Conservation (phyloP, 2,329 filamentous ascomycete genomes). For the Neonectria hederae region DNA sequence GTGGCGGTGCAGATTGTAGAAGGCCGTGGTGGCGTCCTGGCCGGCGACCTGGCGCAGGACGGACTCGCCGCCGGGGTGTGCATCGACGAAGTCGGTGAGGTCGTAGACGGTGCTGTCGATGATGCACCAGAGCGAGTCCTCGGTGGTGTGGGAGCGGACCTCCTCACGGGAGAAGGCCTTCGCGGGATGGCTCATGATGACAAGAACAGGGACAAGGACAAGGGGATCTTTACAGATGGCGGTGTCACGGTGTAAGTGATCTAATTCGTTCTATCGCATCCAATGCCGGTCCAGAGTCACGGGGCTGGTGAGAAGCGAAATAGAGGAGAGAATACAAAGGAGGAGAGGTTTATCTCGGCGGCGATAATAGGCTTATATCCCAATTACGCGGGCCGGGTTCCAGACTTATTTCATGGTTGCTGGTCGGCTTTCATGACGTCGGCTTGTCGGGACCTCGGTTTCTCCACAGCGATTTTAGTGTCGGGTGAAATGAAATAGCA, state of each 20-base stretch:
- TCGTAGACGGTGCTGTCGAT: constrained; percentile 91
- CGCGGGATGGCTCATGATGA: constrained; percentile 50
- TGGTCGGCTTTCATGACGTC: constrained; percentile 21
- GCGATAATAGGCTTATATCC: not conserved
- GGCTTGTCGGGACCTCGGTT: constrained; percentile 25
- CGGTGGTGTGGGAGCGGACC: constrained; percentile 79
- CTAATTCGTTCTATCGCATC: not conserved
- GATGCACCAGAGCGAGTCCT: constrained; percentile 83
- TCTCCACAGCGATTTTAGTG: constrained; percentile 11
- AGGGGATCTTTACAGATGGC: not conserved
- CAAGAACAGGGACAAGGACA: not conserved
- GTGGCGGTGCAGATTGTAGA: constrained; percentile 92
- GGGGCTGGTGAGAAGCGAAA: too few relatives aligned
- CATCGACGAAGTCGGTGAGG: constrained; percentile 84
- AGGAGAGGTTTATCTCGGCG: not conserved
- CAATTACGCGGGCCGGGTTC: not conserved
- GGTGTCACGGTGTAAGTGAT: not conserved
- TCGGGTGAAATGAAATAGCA: constrained; percentile 13
- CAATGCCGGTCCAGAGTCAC: not conserved
- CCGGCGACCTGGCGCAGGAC: constrained; percentile 85
- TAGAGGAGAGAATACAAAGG: not conserved
- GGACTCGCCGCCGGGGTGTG: constrained; percentile 83
- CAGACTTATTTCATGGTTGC: not conserved
- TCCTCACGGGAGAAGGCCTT: constrained; percentile 69
- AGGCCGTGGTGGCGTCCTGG: constrained; percentile 81